Evolutionary conservation across 2,329 filamentous ascomycete species (phyloP), one percentile per base, ranked within the genome.

Genomic region (Chrysoporthe deuterocubensis): DNA sequence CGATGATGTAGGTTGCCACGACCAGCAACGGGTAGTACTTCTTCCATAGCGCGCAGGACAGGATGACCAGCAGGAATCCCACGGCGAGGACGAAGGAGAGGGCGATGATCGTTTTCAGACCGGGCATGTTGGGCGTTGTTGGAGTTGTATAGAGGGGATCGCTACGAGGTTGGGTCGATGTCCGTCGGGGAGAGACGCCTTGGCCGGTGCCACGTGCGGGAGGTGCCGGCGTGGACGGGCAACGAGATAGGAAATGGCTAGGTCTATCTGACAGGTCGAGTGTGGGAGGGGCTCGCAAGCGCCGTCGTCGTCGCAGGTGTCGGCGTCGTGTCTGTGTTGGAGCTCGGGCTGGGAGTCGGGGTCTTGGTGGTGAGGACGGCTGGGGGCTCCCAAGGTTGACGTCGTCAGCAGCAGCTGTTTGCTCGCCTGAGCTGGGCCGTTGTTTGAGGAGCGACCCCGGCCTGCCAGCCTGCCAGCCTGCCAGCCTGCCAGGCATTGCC

Each of bases 31-130:
- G 94, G 75, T 96, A 93, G 88, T 97, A 99, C 81, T 93, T 93
- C 78, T 95, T 88, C 87, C 92, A 99, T 73, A 99, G 89, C 62
- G 96, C 96, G 78, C 94, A 97, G 71, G 94, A 97, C 75, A 99
- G 92, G 81, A 99, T 99, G 74, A 98, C 96, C 74, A 99, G 93
- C 75, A 99, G 92, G 84, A 99, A 99, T 75, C 96, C 96, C 76
- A 99, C 96, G 74, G 96, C 96, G 73, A 99, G 93, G 78, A 99
- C 96, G 83, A 99, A 99, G 78, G 96, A 98, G 74, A 99, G 92
- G 72, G 93, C 93, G 81, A 99, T 99, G 82, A 99, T 99, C 74
- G 96, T 99, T 84, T 97, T 98, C 77, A 99, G 90, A 79, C 96
- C 96, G 83, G 86, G 80, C 86, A 89, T 88, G 71, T 75, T 84